Evolutionary conservation across 1,139 yeast genomes (phyloP), one percentile per base, ranked within the genome.

Genomic region (Petasospora fabianii): DNA sequence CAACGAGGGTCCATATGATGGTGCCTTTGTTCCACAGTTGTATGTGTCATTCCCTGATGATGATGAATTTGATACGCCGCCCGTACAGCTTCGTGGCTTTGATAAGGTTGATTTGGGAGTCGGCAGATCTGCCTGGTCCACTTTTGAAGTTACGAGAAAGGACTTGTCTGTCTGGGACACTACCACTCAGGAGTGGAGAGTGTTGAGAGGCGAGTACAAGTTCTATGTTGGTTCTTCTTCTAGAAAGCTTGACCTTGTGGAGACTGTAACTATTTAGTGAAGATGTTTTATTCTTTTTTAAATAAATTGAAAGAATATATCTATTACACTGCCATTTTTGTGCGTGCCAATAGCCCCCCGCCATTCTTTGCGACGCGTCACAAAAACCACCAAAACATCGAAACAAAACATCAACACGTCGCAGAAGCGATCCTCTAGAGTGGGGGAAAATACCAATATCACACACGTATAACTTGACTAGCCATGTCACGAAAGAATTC

Each of bases 51-150:
- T 67, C 35, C 49, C 54, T 9, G 54, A 55, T 14, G 65, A 76
- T 12, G 59, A 59, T 22, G 38, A 30, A 27, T 30, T 35, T 20
- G 34, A 30, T 17, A 58, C 63, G 17, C 56, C 77, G 28, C 78
- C 80, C 12, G 66, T 66, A 39, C 69, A 73, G 30, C 64, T 78
- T 42, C 65, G 82, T 44, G 84, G 83, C 2, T 74, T 77, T 49
- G 80, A 74, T 37, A 78, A 78, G 58, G 71, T 75, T 17, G 31
- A 13, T 8, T 18, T 28, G 31, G n/a, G 18, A 18, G 30, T 26
- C 27, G 35, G 71, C 7, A 64, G 67, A 48, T 46, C 65, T 17
- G 56, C 57, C 39, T 48, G 56, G 3, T 72, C 65, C 17, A 45
- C 49, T 5, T 48, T 73, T 26, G 39, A 46, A 4, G 48, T 71